phyloP scores from a whole-genome alignment of 2,329 filamentous ascomycete genomes.

The Fusarium globosum region DNA sequence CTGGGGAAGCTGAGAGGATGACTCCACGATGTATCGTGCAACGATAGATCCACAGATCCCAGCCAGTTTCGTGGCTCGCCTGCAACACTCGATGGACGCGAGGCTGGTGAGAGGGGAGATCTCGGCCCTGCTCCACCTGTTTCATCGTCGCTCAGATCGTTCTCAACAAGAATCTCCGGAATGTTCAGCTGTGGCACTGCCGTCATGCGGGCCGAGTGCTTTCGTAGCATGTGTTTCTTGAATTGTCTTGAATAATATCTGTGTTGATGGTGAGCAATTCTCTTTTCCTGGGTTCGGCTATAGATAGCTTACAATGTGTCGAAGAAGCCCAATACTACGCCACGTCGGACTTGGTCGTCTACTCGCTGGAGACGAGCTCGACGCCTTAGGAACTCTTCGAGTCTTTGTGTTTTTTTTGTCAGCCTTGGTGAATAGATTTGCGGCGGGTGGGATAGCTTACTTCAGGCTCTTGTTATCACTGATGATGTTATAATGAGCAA shows the following conservation, averaged over 20 bases:
- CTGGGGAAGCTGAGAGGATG: conserved; percentile 68
- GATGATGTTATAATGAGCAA: conserved; percentile 99
- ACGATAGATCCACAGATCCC: conserved; percentile 56
- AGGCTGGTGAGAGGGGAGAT: conserved; percentile 36
- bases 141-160: conserved; percentile 67
- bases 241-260: conserved; percentile 87
- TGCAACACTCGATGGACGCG: conserved; percentile 42
- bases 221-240: conserved; percentile 77
- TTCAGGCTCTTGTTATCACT: conserved; percentile 95
- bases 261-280: conserved; percentile 10
- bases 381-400: conserved; percentile 94
- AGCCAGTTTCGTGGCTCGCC: conserved; percentile 57
- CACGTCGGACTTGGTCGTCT: conserved; percentile 91
- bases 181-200: conserved; percentile 82
- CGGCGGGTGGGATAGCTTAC: conserved; percentile 55
- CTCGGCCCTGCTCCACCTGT: conserved; percentile 30
- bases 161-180: conserved; percentile 90
- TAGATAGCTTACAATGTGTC: conserved; percentile 76
- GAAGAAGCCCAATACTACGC: conserved; percentile 94
- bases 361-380: conserved; percentile 91
- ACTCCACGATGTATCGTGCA: conserved; percentile 47
- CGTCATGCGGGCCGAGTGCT: conserved; percentile 80
- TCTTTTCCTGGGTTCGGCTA: too few relatives aligned
- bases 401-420: conserved; percentile 59
- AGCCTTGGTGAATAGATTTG: conserved; percentile 21